These are phyloP conservation scores for Pichia nanzhaoensis DNA, from an alignment of 805 yeast species.

Conservation along the genomic window DNA sequence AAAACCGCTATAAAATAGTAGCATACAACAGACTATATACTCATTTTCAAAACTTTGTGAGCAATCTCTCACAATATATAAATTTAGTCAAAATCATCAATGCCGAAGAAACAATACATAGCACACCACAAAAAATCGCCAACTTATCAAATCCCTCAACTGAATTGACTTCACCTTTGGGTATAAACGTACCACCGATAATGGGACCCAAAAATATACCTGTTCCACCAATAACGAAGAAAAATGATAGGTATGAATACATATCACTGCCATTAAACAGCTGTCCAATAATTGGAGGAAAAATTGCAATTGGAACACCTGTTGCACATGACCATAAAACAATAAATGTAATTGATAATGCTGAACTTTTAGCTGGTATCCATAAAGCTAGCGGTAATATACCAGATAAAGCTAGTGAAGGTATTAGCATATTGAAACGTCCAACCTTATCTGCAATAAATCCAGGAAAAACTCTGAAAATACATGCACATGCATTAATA, in stretches of 20 bases:
- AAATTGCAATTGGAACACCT: constrained; percentile 30
- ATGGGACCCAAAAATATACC: constrained; percentile 32
- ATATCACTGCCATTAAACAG: constrained; percentile 17
- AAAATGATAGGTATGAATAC: constrained; percentile 26
- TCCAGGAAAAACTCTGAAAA: constrained; percentile 50
- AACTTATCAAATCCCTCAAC: constrained; percentile 26
- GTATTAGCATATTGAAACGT: constrained; percentile 34
- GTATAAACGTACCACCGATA: constrained; percentile 31
- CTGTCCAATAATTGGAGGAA: constrained; percentile 31
- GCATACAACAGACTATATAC: no score
- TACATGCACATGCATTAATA: constrained; percentile 36
- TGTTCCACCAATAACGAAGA: constrained; percentile 26
- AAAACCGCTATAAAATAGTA: no score
- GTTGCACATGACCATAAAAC: constrained; percentile 32
- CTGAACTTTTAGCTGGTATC: constrained; percentile 40
- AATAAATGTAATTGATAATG: constrained; percentile 32
- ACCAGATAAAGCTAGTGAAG: constrained; percentile 29
- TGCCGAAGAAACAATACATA: no score
- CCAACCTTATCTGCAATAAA: constrained; percentile 37
- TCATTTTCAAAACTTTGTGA: no score
- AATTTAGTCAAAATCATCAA: no score
- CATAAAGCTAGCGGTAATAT: constrained; percentile 39
- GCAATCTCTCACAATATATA: no score
- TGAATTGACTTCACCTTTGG: constrained; percentile 16
- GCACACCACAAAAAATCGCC: constrained; percentile 29